Evolutionary conservation across 1,284 basidiomycete genomes (phyloP).

Genomic region (Marasmius sp.): DNA sequence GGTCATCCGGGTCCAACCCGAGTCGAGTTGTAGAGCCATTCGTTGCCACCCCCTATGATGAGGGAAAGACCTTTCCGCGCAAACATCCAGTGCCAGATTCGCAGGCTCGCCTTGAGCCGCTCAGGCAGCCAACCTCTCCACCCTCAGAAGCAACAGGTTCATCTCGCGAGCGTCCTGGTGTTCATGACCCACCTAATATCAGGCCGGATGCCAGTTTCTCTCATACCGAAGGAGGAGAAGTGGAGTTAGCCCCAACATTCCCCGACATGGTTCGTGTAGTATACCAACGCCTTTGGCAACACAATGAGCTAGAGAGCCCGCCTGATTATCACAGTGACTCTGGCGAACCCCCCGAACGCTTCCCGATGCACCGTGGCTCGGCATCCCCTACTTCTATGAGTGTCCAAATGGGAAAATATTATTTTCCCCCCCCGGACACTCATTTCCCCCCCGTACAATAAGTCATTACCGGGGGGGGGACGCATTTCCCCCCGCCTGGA

Average conservation of each 20-base stretch:
- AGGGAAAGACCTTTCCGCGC: background rate
- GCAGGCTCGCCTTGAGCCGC: no score
- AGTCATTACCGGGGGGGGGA: no score
- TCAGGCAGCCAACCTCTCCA: no score
- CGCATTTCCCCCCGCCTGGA: no score
- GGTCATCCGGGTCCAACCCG: background rate
- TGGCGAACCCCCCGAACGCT: background rate
- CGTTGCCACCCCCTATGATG: background rate
- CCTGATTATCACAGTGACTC: background rate
- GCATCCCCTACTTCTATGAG: no score
- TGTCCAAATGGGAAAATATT: no score
- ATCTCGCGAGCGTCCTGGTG: background rate
- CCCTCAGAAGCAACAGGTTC: no score
- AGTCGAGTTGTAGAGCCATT: background rate
- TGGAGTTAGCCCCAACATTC: background rate
- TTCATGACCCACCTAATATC: background rate
- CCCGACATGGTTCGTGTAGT: background rate
- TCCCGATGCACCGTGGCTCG: no score
- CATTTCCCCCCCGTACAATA: no score
- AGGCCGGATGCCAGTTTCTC: background rate
- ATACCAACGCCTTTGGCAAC: background rate
- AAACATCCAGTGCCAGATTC: no score
- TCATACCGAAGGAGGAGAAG: background rate
- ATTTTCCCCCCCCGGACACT: no score
- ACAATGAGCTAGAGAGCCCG: background rate